Evolutionary conservation across 2,329 filamentous ascomycete genomes (phyloP).

Genomic region (Rhynchosporium graminicola): DNA sequence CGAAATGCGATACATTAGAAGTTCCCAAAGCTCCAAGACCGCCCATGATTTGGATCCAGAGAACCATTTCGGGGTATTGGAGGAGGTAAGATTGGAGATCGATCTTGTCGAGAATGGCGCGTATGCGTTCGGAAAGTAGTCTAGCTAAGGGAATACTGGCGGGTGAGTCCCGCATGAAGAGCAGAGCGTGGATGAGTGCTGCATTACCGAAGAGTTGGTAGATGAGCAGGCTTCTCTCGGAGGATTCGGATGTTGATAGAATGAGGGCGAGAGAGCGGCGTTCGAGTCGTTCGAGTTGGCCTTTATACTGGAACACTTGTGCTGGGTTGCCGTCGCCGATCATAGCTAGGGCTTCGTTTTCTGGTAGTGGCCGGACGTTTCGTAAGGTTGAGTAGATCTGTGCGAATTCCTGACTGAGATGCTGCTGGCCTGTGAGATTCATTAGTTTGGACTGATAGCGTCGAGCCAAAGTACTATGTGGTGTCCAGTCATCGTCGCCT

Average conservation of each 20-base stretch:
- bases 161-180: slow-evolving; percentile 22
- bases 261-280: slow-evolving; percentile 4
- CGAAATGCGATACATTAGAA: slow-evolving; percentile 14
- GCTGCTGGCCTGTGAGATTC: slow-evolving; percentile 4
- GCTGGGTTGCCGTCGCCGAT: neutral
- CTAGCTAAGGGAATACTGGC: slow-evolving; percentile 16
- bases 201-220: slow-evolving; percentile 20
- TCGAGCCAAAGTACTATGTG: neutral
- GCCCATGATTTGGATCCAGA: slow-evolving; percentile 22
- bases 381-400: neutral
- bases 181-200: slow-evolving; percentile 15
- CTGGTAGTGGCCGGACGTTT: neutral
- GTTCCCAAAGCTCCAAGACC: slow-evolving; percentile 14
- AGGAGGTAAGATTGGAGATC: slow-evolving; percentile 14
- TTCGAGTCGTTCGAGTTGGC: slow-evolving; percentile 7
- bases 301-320: slow-evolving; percentile 13
- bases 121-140: slow-evolving; percentile 14
- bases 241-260: neutral
- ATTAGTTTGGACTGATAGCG: slow-evolving; percentile 8
- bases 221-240: slow-evolving; percentile 1
- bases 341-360: slow-evolving; percentile 3
- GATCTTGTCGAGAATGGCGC: slow-evolving; percentile 1
- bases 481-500: neutral
- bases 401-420: neutral
- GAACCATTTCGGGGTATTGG: slow-evolving; percentile 22